A percentile compares a stretch with the other conserved stretches of the same genome.
Conservation (phyloP, 108 stramenopile genomes). For the Fistulifera solaris region DNA sequence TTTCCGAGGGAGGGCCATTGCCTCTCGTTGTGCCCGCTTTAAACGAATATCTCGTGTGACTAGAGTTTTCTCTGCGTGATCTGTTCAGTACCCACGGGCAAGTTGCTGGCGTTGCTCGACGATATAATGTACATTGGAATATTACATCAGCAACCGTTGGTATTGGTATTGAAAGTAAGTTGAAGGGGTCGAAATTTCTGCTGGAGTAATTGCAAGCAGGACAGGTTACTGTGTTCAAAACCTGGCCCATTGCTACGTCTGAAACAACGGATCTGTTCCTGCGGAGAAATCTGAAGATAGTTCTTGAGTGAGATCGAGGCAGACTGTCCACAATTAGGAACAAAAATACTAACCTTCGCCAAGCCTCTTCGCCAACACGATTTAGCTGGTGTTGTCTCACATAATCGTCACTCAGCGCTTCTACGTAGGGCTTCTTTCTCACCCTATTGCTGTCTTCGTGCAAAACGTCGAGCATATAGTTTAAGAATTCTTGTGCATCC, state of each 20-base stretch:
- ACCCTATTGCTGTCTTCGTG: constrained; percentile 95
- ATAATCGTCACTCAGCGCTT: constrained; percentile 82
- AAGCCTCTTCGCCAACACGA: constrained; percentile 73
- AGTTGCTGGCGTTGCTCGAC: constrained; percentile 63
- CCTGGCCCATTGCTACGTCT: constrained; percentile 80
- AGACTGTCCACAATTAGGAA: background rate
- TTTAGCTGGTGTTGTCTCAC: constrained; percentile 42
- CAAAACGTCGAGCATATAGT: constrained; percentile 85
- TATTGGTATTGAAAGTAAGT: constrained; percentile 83
- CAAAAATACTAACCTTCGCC: constrained; percentile 39
- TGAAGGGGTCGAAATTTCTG: constrained; percentile 92
- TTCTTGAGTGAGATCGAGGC: background rate
- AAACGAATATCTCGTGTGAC: constrained; percentile 12
- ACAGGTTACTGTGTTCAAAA: constrained; percentile 78
- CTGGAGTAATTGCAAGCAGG: constrained; percentile 64
- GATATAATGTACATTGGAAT: constrained; percentile 63
- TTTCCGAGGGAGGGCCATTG: constrained; percentile 53
- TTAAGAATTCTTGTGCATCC: constrained; percentile 91
- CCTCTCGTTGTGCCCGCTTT: background rate
- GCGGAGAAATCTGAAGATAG: constrained; percentile 45
- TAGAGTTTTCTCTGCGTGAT: constrained; percentile 21
- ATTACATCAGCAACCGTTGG: constrained; percentile 83
- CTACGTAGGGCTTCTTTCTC: constrained; percentile 83
- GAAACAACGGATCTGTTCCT: constrained; percentile 74
- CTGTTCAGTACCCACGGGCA: constrained; percentile 54